phyloP scores from a whole-genome alignment of 2,329 filamentous ascomycete genomes.

The Cordyceps tenuipes region DNA sequence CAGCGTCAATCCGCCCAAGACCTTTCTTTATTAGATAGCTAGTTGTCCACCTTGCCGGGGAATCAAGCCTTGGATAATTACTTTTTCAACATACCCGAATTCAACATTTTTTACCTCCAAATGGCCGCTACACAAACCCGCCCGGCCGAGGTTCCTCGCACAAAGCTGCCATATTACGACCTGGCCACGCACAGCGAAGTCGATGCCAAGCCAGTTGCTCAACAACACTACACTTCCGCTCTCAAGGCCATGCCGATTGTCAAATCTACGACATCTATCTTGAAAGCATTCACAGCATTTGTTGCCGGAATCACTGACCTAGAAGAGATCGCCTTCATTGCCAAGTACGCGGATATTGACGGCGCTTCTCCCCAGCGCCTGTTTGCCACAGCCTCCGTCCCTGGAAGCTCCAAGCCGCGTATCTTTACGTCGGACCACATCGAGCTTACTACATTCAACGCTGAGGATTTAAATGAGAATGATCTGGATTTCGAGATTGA shows the following conservation, averaged over 20 bases:
- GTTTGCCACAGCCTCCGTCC: neutral
- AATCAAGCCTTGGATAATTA: neutral
- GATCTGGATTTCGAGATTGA: constrained; percentile 5
- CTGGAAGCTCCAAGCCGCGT: neutral
- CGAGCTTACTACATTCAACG: neutral
- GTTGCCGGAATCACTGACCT: constrained; percentile 7
- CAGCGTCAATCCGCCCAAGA: constrained; percentile 1
- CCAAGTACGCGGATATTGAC: neutral
- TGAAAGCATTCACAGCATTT: constrained; percentile 5
- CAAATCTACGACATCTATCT: neutral
- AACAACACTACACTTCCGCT: neutral
- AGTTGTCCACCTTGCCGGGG: neutral
- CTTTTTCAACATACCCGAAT: neutral
- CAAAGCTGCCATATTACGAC: constrained; percentile 10
- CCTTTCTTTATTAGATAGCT: constrained; percentile 6
- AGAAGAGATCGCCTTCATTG: constrained; percentile 4
- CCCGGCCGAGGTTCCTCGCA: constrained; percentile 6
- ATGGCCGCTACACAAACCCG: constrained; percentile 2
- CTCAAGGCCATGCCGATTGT: neutral
- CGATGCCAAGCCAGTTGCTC: neutral
- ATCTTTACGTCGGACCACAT: constrained; percentile 9
- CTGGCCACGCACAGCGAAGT: constrained; percentile 7
- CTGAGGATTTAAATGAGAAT: neutral
- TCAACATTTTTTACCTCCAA: neutral
- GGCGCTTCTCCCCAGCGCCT: neutral